These are phyloP conservation scores for Alliaria petiolata DNA, from an alignment of 345 rosid species.

Conservation along the genomic window DNA sequence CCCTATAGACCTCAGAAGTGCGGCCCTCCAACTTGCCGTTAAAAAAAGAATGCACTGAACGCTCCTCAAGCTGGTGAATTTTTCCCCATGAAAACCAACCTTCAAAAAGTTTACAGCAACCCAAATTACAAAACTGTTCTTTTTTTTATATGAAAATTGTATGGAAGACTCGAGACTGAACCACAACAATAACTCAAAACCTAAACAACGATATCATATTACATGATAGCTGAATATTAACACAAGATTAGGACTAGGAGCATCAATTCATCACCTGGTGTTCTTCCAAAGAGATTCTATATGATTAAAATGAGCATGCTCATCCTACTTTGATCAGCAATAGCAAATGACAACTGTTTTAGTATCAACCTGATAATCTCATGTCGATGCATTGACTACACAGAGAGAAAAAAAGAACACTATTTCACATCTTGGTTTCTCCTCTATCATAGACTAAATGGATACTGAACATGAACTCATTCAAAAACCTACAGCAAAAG, in stretches of 20 bases:
- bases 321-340: neutral
- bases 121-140: neutral
- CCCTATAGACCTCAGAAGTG: conserved; percentile 60
- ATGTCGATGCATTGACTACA: neutral
- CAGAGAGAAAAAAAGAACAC: neutral
- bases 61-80: conserved; percentile 82
- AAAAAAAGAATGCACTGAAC: conserved; percentile 72
- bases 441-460: neutral
- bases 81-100: conserved; percentile 99
- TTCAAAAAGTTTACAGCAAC: conserved; percentile 34
- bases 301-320: neutral
- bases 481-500: neutral
- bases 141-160: neutral
- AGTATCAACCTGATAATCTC: neutral
- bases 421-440: neutral
- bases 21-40: conserved; percentile 67
- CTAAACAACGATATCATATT: neutral
- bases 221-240: neutral
- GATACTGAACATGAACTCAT: neutral
- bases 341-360: neutral
- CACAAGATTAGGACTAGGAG: neutral
- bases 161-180: neutral
- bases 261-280: neutral
- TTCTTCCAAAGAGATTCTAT: neutral
- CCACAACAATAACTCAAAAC: conserved; percentile 2